phyloP scores from a whole-genome alignment of 176 grass and related monocot species.

The Eremochloa ophiuroides region DNA sequence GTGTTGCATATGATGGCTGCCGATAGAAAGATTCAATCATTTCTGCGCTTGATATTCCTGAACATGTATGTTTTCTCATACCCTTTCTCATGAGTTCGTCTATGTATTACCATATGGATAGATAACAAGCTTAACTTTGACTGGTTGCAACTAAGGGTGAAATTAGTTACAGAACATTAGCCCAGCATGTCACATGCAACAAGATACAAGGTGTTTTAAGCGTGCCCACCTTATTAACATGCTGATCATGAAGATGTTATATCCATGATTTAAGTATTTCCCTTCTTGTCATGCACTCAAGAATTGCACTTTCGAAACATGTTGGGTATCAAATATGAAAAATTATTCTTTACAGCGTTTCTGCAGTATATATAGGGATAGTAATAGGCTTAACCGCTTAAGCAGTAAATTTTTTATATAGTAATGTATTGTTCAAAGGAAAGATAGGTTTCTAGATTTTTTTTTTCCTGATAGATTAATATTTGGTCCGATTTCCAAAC shows the following conservation, averaged over 20 bases:
- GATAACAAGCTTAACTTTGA: not conserved
- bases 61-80: constrained; percentile 69
- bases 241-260: not conserved
- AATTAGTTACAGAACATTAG: not conserved
- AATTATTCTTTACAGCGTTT: not conserved
- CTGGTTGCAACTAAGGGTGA: not conserved
- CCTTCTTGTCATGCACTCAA: not conserved
- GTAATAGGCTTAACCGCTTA: not conserved
- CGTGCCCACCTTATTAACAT: not conserved
- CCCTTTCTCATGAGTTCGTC: not conserved
- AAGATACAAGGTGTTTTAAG: not conserved
- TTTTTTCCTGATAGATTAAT: not conserved
- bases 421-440: not conserved
- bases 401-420: not conserved
- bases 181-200: not conserved
- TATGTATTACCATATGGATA: not conserved
- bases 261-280: not conserved
- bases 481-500: not conserved
- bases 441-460: not conserved
- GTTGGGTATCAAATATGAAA: not conserved
- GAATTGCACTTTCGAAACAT: not conserved
- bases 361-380: not conserved
- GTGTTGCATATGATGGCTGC: constrained; percentile 68
- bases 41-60: constrained; percentile 62
- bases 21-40: constrained; percentile 71